Percentiles rank a stretch among this genome's conserved stretches.
Conservation (phyloP, 2,329 filamentous ascomycete genomes). For the Atkinsonella texensis region DNA sequence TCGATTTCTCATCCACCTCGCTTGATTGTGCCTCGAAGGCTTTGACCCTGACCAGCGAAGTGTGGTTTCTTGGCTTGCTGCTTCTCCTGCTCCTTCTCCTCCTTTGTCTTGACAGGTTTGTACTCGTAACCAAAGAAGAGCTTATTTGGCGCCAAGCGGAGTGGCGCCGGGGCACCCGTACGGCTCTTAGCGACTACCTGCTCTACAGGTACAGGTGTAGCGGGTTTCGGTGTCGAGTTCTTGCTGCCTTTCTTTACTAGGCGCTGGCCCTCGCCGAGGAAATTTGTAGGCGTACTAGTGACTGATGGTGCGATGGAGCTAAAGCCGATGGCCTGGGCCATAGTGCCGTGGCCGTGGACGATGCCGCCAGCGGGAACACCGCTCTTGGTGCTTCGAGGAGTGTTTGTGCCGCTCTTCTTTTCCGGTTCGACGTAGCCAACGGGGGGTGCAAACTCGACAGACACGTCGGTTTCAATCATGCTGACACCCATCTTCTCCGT, state of each 20-base stretch:
- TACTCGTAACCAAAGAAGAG: constrained; percentile 95
- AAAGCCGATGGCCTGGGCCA: constrained; percentile 98
- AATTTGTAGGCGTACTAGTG: constrained; percentile 61
- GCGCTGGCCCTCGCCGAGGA: constrained; percentile 67
- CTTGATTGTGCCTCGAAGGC: constrained; percentile 57
- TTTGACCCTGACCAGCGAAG: constrained; percentile 79
- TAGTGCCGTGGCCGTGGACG: constrained; percentile 75
- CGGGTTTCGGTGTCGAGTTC: constrained; percentile 49
- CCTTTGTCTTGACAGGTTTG: constrained; percentile 73
- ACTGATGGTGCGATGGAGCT: constrained; percentile 73
- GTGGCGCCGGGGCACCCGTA: constrained; percentile 72
- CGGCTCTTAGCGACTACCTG: constrained; percentile 26
- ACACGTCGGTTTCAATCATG: constrained; percentile 91
- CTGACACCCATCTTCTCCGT: constrained; percentile 75
- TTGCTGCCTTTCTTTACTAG: constrained; percentile 77
- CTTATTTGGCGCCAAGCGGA: constrained; percentile 77
- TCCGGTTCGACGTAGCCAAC: constrained; percentile 89
- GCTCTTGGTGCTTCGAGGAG: constrained; percentile 56
- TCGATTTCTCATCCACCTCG: constrained; percentile 34
- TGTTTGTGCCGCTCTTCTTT: constrained; percentile 69
- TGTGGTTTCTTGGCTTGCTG: constrained; percentile 54
- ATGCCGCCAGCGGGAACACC: constrained; percentile 59
- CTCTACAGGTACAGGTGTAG: constrained; percentile 49
- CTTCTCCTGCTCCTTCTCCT: constrained; percentile 55
- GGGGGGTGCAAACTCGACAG: constrained; percentile 89